These are phyloP conservation scores for Picocystis sp. DNA, from an alignment of 163 green algal genomes.

Conservation along the genomic window DNA sequence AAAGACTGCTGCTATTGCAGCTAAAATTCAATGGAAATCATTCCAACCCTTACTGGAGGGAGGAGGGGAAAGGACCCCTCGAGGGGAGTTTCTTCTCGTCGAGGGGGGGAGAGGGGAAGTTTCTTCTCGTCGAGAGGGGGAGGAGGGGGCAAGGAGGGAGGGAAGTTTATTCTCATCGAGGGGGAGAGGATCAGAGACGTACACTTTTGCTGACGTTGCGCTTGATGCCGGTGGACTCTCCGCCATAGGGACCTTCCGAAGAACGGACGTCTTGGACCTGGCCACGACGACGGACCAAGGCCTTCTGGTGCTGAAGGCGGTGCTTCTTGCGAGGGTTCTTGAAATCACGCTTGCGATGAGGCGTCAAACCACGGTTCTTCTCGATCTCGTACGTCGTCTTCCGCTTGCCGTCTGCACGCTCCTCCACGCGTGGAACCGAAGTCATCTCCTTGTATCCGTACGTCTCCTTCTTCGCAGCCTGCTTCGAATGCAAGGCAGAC, in stretches of 20 bases:
- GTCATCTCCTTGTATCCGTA: slow-evolving; percentile 23
- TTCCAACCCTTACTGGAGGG: too few species aligned
- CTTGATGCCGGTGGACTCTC: slow-evolving; percentile 91
- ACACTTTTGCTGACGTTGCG: slow-evolving; percentile 43
- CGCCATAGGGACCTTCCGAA: slow-evolving; percentile 45
- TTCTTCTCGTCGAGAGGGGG: too few species aligned
- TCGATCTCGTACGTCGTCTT: slow-evolving; percentile 58
- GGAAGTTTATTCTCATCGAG: neutral
- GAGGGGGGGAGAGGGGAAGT: too few species aligned
- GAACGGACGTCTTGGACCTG: slow-evolving; percentile 45
- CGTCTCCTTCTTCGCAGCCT: slow-evolving; percentile 22
- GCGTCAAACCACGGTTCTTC: slow-evolving; percentile 89
- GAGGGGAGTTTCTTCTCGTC: too few species aligned
- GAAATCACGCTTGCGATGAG: slow-evolving; percentile 72
- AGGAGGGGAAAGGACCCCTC: too few species aligned
- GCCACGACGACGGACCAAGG: slow-evolving; percentile 57
- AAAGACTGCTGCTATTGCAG: too few species aligned
- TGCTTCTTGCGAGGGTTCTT: slow-evolving; percentile 90
- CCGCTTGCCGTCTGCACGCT: slow-evolving; percentile 20
- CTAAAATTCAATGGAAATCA: too few species aligned
- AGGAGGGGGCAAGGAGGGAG: neutral
- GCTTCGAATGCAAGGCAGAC: slow-evolving; percentile 32
- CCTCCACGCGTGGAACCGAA: slow-evolving; percentile 39
- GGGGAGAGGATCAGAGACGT: neutral
- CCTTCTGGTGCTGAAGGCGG: slow-evolving; percentile 62